Percentiles rank a stretch among this genome's conserved stretches.
phyloP scores from a whole-genome alignment of 805 yeast genomes.

The Wickerhamiella kurtzmanii region DNA sequence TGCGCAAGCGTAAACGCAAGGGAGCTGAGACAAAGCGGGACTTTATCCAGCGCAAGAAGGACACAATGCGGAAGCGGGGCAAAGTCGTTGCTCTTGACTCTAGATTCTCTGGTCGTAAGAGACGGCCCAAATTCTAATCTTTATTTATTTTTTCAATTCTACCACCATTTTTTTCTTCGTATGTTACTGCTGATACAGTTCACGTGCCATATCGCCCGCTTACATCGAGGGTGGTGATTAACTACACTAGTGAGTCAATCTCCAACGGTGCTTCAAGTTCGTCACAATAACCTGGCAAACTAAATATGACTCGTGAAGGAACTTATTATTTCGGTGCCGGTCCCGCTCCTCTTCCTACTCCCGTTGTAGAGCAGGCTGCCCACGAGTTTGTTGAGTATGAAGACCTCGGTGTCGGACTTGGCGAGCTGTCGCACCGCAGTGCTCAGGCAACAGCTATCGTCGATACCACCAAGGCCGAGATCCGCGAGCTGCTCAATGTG shows the following conservation, averaged over 20 bases:
- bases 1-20: slow-evolving; percentile 32
- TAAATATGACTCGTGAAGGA: slow-evolving; percentile 17
- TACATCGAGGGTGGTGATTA: not conserved
- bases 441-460: slow-evolving; percentile 65
- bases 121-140: slow-evolving; percentile 51
- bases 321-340: slow-evolving; percentile 87
- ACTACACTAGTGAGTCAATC: not conserved
- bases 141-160: not conserved
- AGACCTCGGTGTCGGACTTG: slow-evolving; percentile 67
- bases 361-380: slow-evolving; percentile 80
- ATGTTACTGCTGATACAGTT: too few species aligned
- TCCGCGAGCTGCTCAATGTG: slow-evolving; percentile 50
- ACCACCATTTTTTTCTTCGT: not conserved
- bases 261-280: too few species aligned
- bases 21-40: slow-evolving; percentile 63
- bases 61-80: slow-evolving; percentile 82
- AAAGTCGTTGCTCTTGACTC: slow-evolving; percentile 78
- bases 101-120: slow-evolving; percentile 77
- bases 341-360: slow-evolving; percentile 81
- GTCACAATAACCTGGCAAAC: too few species aligned
- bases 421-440: slow-evolving; percentile 94
- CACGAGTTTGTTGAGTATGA: slow-evolving; percentile 62
- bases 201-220: too few species aligned
- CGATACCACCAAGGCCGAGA: slow-evolving; percentile 56
- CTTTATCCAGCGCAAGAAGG: slow-evolving; percentile 82